Conservation (phyloP, 2,329 filamentous ascomycete species). For the Rhynchosporium secalis region DNA sequence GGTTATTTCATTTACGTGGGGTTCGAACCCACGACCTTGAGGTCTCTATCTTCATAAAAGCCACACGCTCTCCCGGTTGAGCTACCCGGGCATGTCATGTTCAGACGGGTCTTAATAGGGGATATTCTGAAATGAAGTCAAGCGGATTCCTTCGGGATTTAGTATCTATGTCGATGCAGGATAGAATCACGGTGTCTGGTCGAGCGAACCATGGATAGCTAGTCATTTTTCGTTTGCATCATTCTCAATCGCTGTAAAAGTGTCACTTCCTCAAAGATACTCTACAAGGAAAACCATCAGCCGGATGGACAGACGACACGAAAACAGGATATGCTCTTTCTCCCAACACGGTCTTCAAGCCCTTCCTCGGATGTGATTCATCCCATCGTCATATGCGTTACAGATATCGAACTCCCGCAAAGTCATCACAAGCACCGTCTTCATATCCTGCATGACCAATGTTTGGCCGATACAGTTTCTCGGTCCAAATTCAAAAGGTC, state of each 20-base stretch:
- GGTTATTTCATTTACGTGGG: neutral
- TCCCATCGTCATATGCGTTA: conserved; percentile 31
- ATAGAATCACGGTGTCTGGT: too few relatives aligned
- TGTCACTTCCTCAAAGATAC: conserved; percentile 26
- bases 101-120: neutral
- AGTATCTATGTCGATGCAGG: too few relatives aligned
- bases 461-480: conserved; percentile 58
- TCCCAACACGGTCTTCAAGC: conserved; percentile 23
- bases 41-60: conserved; percentile 29
- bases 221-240: neutral
- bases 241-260: neutral
- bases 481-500: conserved; percentile 56
- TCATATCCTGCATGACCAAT: conserved; percentile 51
- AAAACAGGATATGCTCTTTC: conserved; percentile 30
- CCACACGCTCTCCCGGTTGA: conserved; percentile 40
- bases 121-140: neutral
- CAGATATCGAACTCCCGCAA: conserved; percentile 39
- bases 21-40: conserved; percentile 13
- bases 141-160: too few relatives aligned
- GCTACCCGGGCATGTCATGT: conserved; percentile 31
- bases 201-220: neutral
- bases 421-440: conserved; percentile 49
- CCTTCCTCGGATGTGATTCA: conserved; percentile 19
- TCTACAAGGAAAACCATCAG: conserved; percentile 41
- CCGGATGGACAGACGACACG: conserved; percentile 26